Base-by-base conservation (phyloP, 176 grass and related monocot species). In the Bothriochloa decipiens region DNA sequence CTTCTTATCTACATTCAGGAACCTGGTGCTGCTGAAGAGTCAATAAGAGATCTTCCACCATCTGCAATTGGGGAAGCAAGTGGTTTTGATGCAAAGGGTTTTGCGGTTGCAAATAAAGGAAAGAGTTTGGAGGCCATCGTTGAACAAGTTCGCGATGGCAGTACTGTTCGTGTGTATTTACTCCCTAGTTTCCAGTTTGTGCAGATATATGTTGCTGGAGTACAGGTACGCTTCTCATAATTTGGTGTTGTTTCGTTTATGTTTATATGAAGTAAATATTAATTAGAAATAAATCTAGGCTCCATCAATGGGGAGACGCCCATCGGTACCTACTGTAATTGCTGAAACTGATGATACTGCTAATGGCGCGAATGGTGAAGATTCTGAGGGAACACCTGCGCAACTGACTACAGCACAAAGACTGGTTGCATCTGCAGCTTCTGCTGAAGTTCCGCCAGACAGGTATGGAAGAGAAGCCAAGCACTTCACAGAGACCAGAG, bases 141-240 rank as follows among this genome's bases (percentile, higher is more conserved):
- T 22, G 97, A 99, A 82, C 97, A 99, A 89, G 93, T 88, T 28
- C 93, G 97, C 28, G 97, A 99, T 86, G 97, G 97, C n/a, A 91
- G 91, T 78, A 94, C 86, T 33, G 70, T 99, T 78, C 97, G 97
- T 86, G 91, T 91, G 70, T 96, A 99, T 81, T 84, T 99, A 80
- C 84, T 99, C 57, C 93, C 97, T 32, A 92, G 84, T 41, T 99
- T 96, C 79, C 97, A 96, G 42, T 99, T 99, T 67, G 86, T 96
- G 64, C 96, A 99, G 87, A 94, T 99, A 85, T 96, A 96, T 79
- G 89, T 94, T 86, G 96, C 96, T 52, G 96, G 96, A 73, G 88
- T 96, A 45, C 96, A 99, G 91, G 96, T 96, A 89, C 47, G 68
- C 28, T 79, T 79, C 23, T 76, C 32, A 49, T 58, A 10, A 74